Evolutionary conservation across 2,329 filamentous ascomycete species (phyloP), one percentile per base, ranked within the genome.

Genomic region (Pseudonectria foliicola): DNA sequence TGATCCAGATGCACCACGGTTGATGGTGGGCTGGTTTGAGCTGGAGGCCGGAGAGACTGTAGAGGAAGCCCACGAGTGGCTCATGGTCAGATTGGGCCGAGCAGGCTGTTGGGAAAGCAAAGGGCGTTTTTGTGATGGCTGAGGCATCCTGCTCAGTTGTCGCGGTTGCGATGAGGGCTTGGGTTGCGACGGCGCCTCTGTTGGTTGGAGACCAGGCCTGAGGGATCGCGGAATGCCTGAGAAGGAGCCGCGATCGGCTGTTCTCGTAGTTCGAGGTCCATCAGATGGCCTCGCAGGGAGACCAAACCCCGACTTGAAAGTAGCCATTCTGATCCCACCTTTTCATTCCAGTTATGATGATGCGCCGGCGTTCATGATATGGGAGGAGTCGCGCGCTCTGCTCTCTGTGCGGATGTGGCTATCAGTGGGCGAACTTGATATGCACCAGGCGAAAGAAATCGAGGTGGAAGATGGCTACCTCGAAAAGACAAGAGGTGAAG

Each of bases 321-420:
- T 62, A 55, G 64, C 62, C 67, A 70, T 70, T 42, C 38, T 62
- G 40, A 50, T 53, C 55, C 55, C 49, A 52, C 44, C 46, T 54
- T 52, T 21, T 21, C 18, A 21, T 21, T 39, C 36, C 38, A 39
- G 37, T 38, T 31, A 34, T 15, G 38, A 28, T 25, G 33, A 25
- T 26, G 21, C 12, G n/a, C 18, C 5, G 5, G 8, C 18, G 5
- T 8, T 21, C 18, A 21, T 21, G 18, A 8, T 21, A 21, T 21
- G 8, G 5, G 18, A 21, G 5, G 18, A 21, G 8, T 21, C 18
- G 18, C 5, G 18, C 18, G 18, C 18, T 21, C 18, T 21, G 8
- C 18, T 21, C 8, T 5, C 18, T 21, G 18, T 21, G 18, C 18
- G 18, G 18, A 6, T 21, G 18, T 5, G 18, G 8, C 18, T 8